Evolutionary conservation across 2,329 filamentous ascomycete species (phyloP).

Genomic region (Phyllosticta capitalensis): DNA sequence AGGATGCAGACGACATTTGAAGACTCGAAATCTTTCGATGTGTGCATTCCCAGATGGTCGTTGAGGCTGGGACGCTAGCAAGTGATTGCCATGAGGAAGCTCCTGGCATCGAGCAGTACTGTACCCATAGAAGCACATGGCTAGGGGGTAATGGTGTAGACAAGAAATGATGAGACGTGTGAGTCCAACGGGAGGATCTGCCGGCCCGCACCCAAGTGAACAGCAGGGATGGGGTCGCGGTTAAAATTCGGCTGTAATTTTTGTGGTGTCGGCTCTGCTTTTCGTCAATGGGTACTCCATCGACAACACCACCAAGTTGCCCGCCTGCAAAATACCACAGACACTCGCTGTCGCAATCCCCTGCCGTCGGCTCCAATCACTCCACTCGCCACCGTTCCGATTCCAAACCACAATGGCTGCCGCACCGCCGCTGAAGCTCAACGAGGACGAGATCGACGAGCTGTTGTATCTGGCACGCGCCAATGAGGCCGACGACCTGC

Average conservation of each 20-base stretch:
- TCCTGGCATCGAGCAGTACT: too few species aligned
- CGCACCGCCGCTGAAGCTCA: constrained; percentile 33
- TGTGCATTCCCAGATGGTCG: too few species aligned
- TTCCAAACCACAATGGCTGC: background rate
- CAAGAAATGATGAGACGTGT: background rate
- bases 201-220: too few species aligned
- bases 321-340: background rate
- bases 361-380: too few species aligned
- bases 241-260: background rate
- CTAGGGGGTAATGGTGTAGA: too few species aligned
- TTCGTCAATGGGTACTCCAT: background rate
- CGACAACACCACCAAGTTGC: background rate
- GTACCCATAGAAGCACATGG: too few species aligned
- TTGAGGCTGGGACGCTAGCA: too few species aligned
- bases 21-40: too few species aligned
- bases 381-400: background rate
- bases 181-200: background rate
- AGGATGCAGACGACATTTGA: too few species aligned
- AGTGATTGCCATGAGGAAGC: too few species aligned
- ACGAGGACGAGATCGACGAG: constrained; percentile 80
- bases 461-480: constrained; percentile 77
- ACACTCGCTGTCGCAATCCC: background rate
- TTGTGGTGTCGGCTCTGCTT: background rate
- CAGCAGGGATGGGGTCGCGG: background rate
- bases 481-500: constrained; percentile 64